Percentiles rank a stretch among this genome's conserved stretches.
These are phyloP conservation scores for Paramecium biaurelia DNA, from an alignment of 73 alveolate genomes.

Conservation along the genomic window DNA sequence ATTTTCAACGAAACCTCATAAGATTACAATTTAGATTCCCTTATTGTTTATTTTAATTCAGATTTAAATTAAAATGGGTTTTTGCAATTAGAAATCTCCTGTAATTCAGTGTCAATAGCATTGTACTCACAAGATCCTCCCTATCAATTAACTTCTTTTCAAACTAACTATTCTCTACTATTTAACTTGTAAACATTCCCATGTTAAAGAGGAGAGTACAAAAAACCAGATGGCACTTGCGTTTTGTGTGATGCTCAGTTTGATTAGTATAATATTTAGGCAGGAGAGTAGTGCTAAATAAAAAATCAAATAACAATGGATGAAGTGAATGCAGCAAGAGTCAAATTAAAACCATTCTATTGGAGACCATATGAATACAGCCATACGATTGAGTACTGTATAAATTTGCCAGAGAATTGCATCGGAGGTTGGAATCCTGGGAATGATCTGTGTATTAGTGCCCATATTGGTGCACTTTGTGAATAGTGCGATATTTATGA, in stretches of 20 bases:
- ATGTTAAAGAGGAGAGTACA: too few species aligned
- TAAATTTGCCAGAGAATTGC: neutral
- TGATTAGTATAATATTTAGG: neutral
- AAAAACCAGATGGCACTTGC: neutral
- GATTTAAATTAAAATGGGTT: too few species aligned
- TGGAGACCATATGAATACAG: constrained; percentile 40
- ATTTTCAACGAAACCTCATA: too few species aligned
- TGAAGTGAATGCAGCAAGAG: neutral
- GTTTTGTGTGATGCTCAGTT: neutral
- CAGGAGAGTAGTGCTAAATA: neutral
- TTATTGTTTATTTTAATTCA: too few species aligned
- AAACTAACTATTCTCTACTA: too few species aligned
- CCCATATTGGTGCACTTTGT: constrained; percentile 54
- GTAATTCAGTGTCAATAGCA: too few species aligned
- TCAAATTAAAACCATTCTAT: neutral
- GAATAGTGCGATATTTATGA: constrained; percentile 55
- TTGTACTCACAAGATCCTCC: too few species aligned
- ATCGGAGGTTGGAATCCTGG: constrained; percentile 54
- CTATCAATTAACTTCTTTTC: too few species aligned
- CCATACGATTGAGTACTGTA: neutral
- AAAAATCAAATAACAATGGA: neutral
- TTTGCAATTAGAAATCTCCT: too few species aligned
- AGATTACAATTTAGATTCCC: too few species aligned
- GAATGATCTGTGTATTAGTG: neutral
- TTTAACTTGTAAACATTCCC: too few species aligned